A percentile compares a stretch with the other conserved stretches of the same genome.
Conservation (phyloP, 2,329 filamentous ascomycete species). For the Keithomyces neogunnii region DNA sequence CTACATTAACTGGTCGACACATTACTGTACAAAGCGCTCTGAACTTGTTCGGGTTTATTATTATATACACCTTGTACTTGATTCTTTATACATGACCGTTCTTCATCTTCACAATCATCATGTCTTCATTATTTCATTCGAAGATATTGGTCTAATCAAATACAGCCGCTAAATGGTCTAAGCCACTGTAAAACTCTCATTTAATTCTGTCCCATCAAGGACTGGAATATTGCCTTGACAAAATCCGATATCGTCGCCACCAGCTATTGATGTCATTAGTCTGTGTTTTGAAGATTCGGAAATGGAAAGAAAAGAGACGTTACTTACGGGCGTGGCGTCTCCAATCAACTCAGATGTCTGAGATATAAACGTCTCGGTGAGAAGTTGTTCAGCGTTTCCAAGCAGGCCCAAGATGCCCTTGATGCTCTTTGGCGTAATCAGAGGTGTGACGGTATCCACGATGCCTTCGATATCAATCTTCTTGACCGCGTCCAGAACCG, state of each 20-base stretch:
- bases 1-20: too few relatives aligned
- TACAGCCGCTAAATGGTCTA: neutral
- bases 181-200: constrained; percentile 1
- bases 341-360: constrained; percentile 34
- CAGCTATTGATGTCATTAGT: constrained; percentile 13
- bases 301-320: neutral
- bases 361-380: constrained; percentile 30
- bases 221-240: constrained; percentile 22
- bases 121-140: neutral
- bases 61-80: neutral
- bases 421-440: constrained; percentile 30
- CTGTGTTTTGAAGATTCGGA: neutral
- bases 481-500: constrained; percentile 27
- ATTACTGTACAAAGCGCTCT: too few relatives aligned
- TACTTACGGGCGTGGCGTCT: constrained; percentile 31
- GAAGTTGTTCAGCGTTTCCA: constrained; percentile 28
- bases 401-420: constrained; percentile 27
- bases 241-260: constrained; percentile 24
- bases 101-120: neutral
- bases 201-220: constrained; percentile 15
- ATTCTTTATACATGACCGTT: neutral
- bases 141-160: neutral
- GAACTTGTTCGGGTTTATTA: neutral
- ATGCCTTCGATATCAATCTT: constrained; percentile 28
- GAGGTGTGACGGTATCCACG: constrained; percentile 27